Evolutionary conservation across 2,329 filamentous ascomycete species (phyloP).

Genomic region (Penicillium glabrum): DNA sequence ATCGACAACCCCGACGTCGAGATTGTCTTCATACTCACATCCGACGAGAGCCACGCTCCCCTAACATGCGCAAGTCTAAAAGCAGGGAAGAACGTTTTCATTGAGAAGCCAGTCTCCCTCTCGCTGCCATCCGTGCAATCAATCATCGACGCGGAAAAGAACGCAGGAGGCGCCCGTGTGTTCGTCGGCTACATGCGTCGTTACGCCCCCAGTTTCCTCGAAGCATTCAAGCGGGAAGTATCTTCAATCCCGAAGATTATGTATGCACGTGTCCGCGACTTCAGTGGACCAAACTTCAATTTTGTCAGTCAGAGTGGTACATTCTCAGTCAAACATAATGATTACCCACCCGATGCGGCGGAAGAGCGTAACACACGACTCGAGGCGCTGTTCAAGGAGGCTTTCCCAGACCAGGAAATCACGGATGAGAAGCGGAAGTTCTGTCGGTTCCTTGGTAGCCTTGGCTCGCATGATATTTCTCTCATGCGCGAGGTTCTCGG

Average conservation of each 20-base stretch:
- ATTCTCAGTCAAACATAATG: constrained; percentile 12
- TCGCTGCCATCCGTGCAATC: constrained; percentile 9
- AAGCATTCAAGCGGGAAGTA: constrained; percentile 17
- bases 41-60: constrained; percentile 19
- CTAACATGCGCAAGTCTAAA: constrained; percentile 11
- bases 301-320: constrained; percentile 18
- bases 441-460: constrained; percentile 17
- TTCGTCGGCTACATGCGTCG: constrained; percentile 21
- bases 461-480: constrained; percentile 18
- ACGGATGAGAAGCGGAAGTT: constrained; percentile 15
- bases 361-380: constrained; percentile 12
- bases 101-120: constrained; percentile 17
- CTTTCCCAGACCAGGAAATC: constrained; percentile 11
- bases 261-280: constrained; percentile 19
- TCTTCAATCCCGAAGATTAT: constrained; percentile 11
- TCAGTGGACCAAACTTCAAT: constrained; percentile 14
- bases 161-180: constrained; percentile 13
- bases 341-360: constrained; percentile 7
- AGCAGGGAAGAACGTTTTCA: constrained; percentile 17
- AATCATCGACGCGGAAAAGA: constrained; percentile 14
- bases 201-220: constrained; percentile 14
- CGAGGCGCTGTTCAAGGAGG: constrained; percentile 10
- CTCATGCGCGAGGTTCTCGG: constrained; percentile 19
- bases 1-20: constrained; percentile 14
- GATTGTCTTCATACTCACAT: constrained; percentile 19